Percentiles rank a stretch among this genome's conserved stretches.
These are phyloP conservation scores for Castanea sativa DNA, from an alignment of 306 rosid species.

Conservation along the genomic window DNA sequence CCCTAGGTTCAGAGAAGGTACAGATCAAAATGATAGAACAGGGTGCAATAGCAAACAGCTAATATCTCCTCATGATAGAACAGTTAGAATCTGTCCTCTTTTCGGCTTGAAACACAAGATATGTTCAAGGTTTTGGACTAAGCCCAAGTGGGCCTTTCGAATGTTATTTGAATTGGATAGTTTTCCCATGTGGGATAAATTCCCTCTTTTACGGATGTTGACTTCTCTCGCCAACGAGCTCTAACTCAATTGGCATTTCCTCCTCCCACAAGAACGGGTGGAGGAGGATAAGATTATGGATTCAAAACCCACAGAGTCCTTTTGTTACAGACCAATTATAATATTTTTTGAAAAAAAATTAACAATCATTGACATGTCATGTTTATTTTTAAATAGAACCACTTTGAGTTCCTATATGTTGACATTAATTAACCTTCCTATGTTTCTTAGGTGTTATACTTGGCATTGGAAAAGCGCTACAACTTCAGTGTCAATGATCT, in stretches of 20 bases:
- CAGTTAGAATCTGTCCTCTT: neutral
- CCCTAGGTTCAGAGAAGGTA: slow-evolving; percentile 72
- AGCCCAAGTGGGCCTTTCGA: neutral
- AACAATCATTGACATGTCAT: neutral
- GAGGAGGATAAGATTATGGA: too few species aligned
- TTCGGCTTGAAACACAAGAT: slow-evolving; percentile 1
- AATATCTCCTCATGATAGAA: neutral
- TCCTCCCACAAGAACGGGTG: too few species aligned
- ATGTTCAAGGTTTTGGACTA: neutral
- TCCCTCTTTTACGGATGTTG: neutral
- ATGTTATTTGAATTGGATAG: neutral
- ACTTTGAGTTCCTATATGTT: neutral
- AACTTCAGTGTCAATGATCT: slow-evolving; percentile 81
- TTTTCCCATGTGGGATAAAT: neutral
- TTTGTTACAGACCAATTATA: too few species aligned
- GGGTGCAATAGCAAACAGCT: neutral
- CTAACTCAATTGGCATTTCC: too few species aligned
- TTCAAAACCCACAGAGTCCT: too few species aligned
- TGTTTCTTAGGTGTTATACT: slow-evolving; percentile 59
- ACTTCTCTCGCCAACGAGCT: neutral
- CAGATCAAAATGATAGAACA: neutral
- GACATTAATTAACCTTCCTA: slow-evolving; percentile 4
- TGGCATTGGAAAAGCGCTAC: slow-evolving; percentile 84
- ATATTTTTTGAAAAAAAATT: too few species aligned
- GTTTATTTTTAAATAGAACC: neutral